These are phyloP conservation scores for Xylaria multiplex DNA, from an alignment of 2,329 filamentous ascomycete genomes.

Conservation along the genomic window DNA sequence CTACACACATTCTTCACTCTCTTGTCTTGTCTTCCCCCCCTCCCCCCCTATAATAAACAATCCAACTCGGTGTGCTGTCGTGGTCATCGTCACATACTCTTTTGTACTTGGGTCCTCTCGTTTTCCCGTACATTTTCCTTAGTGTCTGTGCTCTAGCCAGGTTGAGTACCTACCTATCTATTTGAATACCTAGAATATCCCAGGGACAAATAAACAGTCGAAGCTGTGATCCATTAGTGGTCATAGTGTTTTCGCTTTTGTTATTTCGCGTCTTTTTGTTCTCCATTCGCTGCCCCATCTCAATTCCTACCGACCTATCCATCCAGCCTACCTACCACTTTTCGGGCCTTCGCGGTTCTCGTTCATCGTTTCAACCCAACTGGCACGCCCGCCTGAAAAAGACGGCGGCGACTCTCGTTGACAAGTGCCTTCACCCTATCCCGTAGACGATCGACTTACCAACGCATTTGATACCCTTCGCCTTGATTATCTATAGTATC, in stretches of 20 bases:
- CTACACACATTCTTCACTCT: background rate
- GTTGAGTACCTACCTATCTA: background rate
- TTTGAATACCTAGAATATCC: conserved; percentile 4
- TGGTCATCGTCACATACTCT: background rate
- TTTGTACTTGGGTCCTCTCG: conserved; percentile 8
- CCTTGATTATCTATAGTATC: background rate
- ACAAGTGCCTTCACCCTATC: conserved; percentile 7
- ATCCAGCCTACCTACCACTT: background rate
- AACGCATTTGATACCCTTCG: background rate
- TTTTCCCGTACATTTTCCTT: conserved; percentile 5
- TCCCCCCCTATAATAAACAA: background rate
- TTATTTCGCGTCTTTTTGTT: conserved; percentile 8
- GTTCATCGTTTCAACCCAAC: conserved; percentile 32
- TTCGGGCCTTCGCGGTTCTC: conserved; percentile 17
- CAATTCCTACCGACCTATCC: background rate
- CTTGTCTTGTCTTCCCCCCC: background rate
- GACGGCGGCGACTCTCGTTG: conserved; percentile 12
- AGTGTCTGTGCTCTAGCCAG: conserved; percentile 5
- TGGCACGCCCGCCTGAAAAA: background rate
- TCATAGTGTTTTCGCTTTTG: conserved; percentile 8
- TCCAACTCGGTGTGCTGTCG: background rate
- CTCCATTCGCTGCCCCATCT: conserved; percentile 11
- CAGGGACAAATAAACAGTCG: background rate
- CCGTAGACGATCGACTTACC: conserved; percentile 3
- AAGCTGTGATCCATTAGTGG: conserved; percentile 6